Percentiles rank a stretch among this genome's conserved stretches.
Evolutionary conservation across 2,329 filamentous ascomycete genomes (phyloP).

Genomic region (Trichoderma cornu-damae): DNA sequence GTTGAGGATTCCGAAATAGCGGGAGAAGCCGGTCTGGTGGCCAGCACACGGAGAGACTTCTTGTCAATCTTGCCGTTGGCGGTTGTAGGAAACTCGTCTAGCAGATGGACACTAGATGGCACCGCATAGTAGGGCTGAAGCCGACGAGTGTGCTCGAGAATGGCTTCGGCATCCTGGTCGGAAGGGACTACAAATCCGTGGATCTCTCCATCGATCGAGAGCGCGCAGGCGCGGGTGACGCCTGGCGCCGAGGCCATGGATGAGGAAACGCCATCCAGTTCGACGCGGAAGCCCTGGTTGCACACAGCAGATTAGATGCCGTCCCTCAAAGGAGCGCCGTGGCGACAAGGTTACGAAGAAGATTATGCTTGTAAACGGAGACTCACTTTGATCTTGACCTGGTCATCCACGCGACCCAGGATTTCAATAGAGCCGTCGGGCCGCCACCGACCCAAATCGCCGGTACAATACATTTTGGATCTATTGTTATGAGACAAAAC

Average conservation of each 20-base stretch:
- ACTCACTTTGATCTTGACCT: slow-evolving; percentile 54
- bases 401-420: slow-evolving; percentile 55
- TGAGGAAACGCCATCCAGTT: slow-evolving; percentile 54
- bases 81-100: slow-evolving; percentile 45
- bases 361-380: background rate
- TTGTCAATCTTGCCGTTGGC: slow-evolving; percentile 55
- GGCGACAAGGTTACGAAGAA: background rate
- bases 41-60: slow-evolving; percentile 37
- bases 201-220: slow-evolving; percentile 44
- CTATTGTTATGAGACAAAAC: slow-evolving; percentile 15
- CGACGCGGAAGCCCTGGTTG: slow-evolving; percentile 52
- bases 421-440: slow-evolving; percentile 50
- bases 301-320: slow-evolving; percentile 8
- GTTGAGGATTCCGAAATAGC: slow-evolving; percentile 7
- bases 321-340: background rate
- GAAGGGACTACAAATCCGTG: slow-evolving; percentile 46
- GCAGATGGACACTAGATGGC: slow-evolving; percentile 41
- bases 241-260: slow-evolving; percentile 43
- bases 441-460: slow-evolving; percentile 53
- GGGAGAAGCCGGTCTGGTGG: slow-evolving; percentile 20
- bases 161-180: slow-evolving; percentile 32
- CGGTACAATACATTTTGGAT: slow-evolving; percentile 54
- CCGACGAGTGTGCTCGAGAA: slow-evolving; percentile 38
- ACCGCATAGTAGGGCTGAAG: slow-evolving; percentile 53
- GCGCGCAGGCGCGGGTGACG: slow-evolving; percentile 43